Evolutionary conservation across 495 filamentous ascomycete genomes (phyloP), one percentile per base, ranked within the genome.

Genomic region (Cladorrhinum samala): DNA sequence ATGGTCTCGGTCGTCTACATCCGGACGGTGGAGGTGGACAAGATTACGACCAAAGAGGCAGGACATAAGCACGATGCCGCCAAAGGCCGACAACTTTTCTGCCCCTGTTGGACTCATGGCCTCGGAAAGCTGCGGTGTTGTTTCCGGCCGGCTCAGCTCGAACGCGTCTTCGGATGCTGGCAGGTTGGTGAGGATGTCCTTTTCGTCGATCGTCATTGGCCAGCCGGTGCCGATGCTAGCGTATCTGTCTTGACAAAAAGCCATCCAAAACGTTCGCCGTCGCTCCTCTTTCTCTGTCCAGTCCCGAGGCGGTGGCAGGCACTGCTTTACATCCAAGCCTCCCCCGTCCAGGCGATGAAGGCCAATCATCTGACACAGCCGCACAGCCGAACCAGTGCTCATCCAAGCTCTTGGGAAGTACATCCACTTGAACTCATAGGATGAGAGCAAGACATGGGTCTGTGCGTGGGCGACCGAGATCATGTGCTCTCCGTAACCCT

Each of bases 221-320:
- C 93, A 98, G 13, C 94, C 94, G 20, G 93, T 98, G 24, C 93
- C 94, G 54, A 98, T 92, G 70, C 91, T 96, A 6, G 93, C 90
- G 68, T 92, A 97, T 49, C 93, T 81, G 66, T 98, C 93, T 50
- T 86, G 68, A 56, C 84, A 89, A 63, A 94, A 98, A 3, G 85
- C 80, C 81, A 92, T 86, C 93, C 93, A 98, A 58, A 97, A 98
- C 0, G 88, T 93, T 60, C 93, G 77, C 53, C 93, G 77, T 62
- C 93, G 75, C 69, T 98, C 93, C 71, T 98, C 93, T 52, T 78
- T 77, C 67, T 97, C 93, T 1, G 85, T 92, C 91, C 91, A 96
- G 65, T 98, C 93, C 62, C 82, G 83, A 16, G 93, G 82, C 2
- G 87, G 83, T 9, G 88, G 83, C 27, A 96, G 69, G 55, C 86